Evolutionary conservation across 345 rosid genomes (phyloP), one percentile per base, ranked within the genome.

Genomic region (Eucalyptus pauciflora): DNA sequence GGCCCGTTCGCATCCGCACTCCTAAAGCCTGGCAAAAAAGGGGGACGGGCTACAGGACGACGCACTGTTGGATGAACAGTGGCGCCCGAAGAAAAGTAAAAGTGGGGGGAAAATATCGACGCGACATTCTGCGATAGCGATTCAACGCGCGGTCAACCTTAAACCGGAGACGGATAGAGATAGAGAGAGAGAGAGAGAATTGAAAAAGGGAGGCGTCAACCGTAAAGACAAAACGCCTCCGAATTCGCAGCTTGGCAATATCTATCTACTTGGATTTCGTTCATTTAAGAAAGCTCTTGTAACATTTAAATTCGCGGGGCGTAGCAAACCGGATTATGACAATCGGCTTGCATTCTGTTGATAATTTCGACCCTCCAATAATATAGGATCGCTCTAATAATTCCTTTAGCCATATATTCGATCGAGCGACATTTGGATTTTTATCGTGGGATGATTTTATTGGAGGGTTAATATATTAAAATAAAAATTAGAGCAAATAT

Each of bases 311-410:
- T 37, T 76, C 3, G 1, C 15, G 0, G 48, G 14, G 1, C 13
- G 1, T 69, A 5, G 7, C 0, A 20, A 69, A 33, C 0, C 1
- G 4, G 7, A 33, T 37, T 22, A 4, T 10, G 43, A 10, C 11
- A 2, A 18, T 31, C 0, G 1, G 13, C 79, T 33, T 31, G 43
- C 45, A 33, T 33, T 33, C 2, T 1, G 13, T 20, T 7, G 6
- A 31, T 16, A 17, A 33, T 0, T 71, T 33, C 13, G 0, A 4
- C 3, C 1, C 69, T 60, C 6, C 16, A 6, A 27, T 12, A 25
- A 10, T 56, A 56, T 24, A 24, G 0, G 6, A 10, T 56, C 0
- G 27, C 62, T 56, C 0, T 25, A 1, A 56, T 52, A 56, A 25
- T 27, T 12, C 0, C 31, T 69, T 17, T 20, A 20, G 15, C 0